Conservation (phyloP, 768 basidiomycete species). For the Tricholoma matsutake region DNA sequence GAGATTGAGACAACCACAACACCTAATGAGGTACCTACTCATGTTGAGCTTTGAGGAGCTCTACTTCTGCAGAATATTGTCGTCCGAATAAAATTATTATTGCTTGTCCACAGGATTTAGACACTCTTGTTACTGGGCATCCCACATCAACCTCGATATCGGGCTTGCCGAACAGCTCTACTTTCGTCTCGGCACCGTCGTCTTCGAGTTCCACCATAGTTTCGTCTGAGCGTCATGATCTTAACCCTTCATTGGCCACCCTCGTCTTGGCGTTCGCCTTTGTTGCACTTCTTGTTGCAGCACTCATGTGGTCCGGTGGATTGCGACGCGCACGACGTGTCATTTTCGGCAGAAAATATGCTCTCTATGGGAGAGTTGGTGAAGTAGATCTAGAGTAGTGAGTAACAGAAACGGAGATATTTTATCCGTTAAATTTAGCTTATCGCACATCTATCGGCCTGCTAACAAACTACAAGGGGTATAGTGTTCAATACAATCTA, state of each 20-base stretch:
- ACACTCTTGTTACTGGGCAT: constrained; percentile 16
- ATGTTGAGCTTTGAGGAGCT: constrained; percentile 84
- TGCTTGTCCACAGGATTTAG: constrained; percentile 45
- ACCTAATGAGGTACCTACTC: constrained; percentile 88
- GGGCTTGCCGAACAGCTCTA: constrained; percentile 3
- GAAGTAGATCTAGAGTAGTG: constrained; percentile 52
- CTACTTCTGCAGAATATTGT: constrained; percentile 32
- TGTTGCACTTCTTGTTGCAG: constrained; percentile 40
- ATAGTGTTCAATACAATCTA: background rate
- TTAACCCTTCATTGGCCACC: constrained; percentile 24
- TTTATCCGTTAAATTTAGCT: background rate
- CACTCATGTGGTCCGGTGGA: constrained; percentile 54
- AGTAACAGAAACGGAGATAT: constrained; percentile 13
- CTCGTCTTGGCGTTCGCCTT: constrained; percentile 39
- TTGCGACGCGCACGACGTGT: constrained; percentile 41
- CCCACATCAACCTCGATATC: constrained; percentile 13
- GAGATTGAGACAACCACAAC: constrained; percentile 49
- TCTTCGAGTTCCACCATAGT: constrained; percentile 4
- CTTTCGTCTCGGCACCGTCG: constrained; percentile 1
- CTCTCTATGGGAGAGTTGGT: constrained; percentile 44
- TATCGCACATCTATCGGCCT: background rate
- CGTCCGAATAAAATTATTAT: constrained; percentile 53
- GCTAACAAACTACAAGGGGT: background rate
- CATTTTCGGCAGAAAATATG: constrained; percentile 31
- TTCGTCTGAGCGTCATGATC: constrained; percentile 13